Evolutionary conservation across 768 basidiomycete species (phyloP), one percentile per base, ranked within the genome.

Genomic region (Lentinus brumalis): DNA sequence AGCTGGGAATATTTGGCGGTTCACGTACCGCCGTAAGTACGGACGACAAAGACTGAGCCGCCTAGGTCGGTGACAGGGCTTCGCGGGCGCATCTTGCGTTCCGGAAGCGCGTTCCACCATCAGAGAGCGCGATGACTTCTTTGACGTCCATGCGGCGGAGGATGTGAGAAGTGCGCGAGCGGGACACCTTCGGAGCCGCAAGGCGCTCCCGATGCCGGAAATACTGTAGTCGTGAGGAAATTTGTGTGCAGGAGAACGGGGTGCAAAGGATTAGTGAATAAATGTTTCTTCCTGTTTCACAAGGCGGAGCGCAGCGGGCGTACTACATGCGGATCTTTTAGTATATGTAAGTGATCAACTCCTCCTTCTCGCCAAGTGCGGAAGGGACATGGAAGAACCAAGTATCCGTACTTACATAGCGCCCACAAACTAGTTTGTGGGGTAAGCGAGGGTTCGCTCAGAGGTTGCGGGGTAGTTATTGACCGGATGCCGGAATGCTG

Each of bases 171-270:
- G 26, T 29, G 46, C 46, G 46, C 21, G 46, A 49, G 46, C 46
- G 46, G 46, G 46, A 18, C 46, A 49, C 46, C 46, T 29, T 49
- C 46, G 46, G 46, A 49, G 29, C 46, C 46, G 46, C 46, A 49
- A 12, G 26, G 46, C 46, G 46, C 14, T 49, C 46, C 46, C 46
- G 26, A 14, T 49, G 46, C 21, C 46, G 46, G 46, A 7, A 26
- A 49, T 49, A 30, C 11, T 41, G 40, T 41, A 16, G 40, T 1
- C 11, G 16, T 10, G 40, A 16, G 40, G 40, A 41, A 44, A 18
- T 6, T 16, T 44, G 14, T 16, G 40, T 10, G 16, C 40, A 10
- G 15, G 42, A 16, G 10, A 44, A 44, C 9, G 42, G 15, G 42
- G 15, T 44, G 21, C 26, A 14, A 9, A 15, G 29, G 46, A 26